Conservation (phyloP, 495 filamentous ascomycete species). For the Penicillium dipodomyicola region DNA sequence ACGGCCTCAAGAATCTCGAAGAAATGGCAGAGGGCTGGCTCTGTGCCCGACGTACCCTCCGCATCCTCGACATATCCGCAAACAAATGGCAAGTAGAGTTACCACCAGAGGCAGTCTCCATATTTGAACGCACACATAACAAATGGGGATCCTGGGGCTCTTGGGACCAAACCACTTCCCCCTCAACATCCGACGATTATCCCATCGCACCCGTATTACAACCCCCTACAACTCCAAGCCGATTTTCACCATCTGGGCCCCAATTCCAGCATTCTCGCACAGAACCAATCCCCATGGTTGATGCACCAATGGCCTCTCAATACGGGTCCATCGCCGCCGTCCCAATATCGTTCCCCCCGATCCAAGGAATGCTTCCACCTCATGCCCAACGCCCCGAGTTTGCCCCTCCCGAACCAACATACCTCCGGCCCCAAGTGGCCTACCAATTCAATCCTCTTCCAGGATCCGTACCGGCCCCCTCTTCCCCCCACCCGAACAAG, state of each 20-base stretch:
- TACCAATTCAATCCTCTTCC: conserved; percentile 20
- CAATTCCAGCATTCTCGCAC: conserved; percentile 14
- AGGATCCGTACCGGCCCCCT: conserved; percentile 17
- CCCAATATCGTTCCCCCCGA: conserved; percentile 23
- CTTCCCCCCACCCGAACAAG: conserved; percentile 12
- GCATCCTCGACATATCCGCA: conserved; percentile 81
- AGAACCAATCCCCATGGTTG: conserved; percentile 13
- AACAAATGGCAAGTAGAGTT: conserved; percentile 84
- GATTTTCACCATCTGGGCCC: conserved; percentile 19
- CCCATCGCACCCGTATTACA: conserved; percentile 18
- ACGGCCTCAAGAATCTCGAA: conserved; percentile 88
- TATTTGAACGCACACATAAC: conserved; percentile 63
- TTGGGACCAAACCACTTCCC: conserved; percentile 42
- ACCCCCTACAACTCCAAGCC: conserved; percentile 19
- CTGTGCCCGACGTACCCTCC: conserved; percentile 79
- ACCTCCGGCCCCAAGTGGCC: conserved; percentile 32
- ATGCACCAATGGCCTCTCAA: conserved; percentile 16
- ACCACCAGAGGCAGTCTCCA: conserved; percentile 73
- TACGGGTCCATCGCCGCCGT: conserved; percentile 17
- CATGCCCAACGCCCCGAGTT: conserved; percentile 26
- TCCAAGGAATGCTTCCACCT: conserved; percentile 23
- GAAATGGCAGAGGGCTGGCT: conserved; percentile 96
- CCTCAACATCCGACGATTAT: conserved; percentile 35
- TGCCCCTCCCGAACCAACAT: conserved; percentile 37
- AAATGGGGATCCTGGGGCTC: conserved; percentile 54